phyloP scores from a whole-genome alignment of 2,329 filamentous ascomycete genomes.

The Penicillium olsonii region DNA sequence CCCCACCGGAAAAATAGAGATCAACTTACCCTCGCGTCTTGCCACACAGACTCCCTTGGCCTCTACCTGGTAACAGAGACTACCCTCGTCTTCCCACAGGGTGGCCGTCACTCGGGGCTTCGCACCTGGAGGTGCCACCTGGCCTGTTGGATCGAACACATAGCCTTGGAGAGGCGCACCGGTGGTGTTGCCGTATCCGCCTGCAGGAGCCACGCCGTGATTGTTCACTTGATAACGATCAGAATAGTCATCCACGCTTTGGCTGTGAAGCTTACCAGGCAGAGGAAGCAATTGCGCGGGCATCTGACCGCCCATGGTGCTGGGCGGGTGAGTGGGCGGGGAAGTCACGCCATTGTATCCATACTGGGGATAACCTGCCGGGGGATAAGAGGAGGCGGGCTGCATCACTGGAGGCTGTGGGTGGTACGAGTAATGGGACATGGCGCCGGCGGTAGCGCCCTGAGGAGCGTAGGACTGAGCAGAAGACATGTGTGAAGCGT shows the following conservation, averaged over 20 bases:
- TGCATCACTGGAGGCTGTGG: slow-evolving; percentile 73
- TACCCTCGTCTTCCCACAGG: slow-evolving; percentile 97
- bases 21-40: slow-evolving; percentile 74
- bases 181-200: slow-evolving; percentile 41
- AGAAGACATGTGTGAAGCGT: slow-evolving; percentile 70
- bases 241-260: slow-evolving; percentile 3
- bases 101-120: slow-evolving; percentile 96
- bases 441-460: slow-evolving; percentile 70
- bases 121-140: slow-evolving; percentile 88
- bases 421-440: slow-evolving; percentile 73
- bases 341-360: slow-evolving; percentile 80
- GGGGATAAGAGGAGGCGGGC: slow-evolving; percentile 70
- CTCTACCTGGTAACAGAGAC: slow-evolving; percentile 95
- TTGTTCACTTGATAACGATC: slow-evolving; percentile 36
- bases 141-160: slow-evolving; percentile 82
- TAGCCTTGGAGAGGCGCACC: slow-evolving; percentile 48
- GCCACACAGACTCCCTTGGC: slow-evolving; percentile 95
- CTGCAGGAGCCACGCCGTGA: slow-evolving; percentile 34
- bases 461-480: slow-evolving; percentile 74
- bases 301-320: slow-evolving; percentile 65
- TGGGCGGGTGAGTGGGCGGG: slow-evolving; percentile 70
- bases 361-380: slow-evolving; percentile 68
- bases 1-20: background rate
- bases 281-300: slow-evolving; percentile 72
- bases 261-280: slow-evolving; percentile 44